Evolutionary conservation across 225 moss, liverwort and hornwort genomes (phyloP).

Genomic region (Marchantia paleacea): DNA sequence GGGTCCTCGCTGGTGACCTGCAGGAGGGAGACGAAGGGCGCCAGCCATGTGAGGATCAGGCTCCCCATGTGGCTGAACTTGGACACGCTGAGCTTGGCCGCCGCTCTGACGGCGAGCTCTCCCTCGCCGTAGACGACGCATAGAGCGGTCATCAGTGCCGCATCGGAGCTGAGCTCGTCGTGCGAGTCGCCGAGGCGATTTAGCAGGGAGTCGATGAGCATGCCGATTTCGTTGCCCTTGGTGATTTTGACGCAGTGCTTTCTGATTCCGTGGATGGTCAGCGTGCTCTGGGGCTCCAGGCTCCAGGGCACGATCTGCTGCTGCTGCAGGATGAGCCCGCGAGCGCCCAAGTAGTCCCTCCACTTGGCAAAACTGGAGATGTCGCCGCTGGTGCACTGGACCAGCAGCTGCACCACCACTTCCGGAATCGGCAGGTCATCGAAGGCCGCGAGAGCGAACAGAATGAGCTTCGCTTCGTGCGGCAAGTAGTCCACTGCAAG

Average conservation of each 20-base stretch:
- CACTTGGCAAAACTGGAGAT: constrained; percentile 29
- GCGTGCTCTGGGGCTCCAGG: constrained; percentile 27
- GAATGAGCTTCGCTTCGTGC: constrained; percentile 34
- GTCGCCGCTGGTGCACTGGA: constrained; percentile 36
- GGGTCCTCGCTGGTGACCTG: constrained; percentile 20
- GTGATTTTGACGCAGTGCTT: constrained; percentile 38
- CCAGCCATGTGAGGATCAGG: constrained; percentile 44
- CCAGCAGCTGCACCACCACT: constrained; percentile 38
- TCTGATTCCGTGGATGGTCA: constrained; percentile 39
- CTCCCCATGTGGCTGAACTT: constrained; percentile 44
- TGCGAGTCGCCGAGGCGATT: constrained; percentile 24
- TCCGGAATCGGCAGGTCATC: constrained; percentile 46
- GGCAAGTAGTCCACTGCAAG: constrained; percentile 41
- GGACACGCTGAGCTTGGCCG: constrained; percentile 32
- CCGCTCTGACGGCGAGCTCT: constrained; percentile 35
- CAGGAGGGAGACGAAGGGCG: constrained; percentile 40
- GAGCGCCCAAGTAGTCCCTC: constrained; percentile 35
- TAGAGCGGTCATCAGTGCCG: constrained; percentile 42
- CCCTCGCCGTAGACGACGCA: constrained; percentile 47
- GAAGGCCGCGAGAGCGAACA: constrained; percentile 44
- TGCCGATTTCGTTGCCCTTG: constrained; percentile 25
- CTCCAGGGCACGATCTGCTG: constrained; percentile 41
- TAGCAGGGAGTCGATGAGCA: constrained; percentile 31
- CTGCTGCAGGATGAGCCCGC: constrained; percentile 39
- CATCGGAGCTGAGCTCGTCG: constrained; percentile 30